Base-by-base conservation (phyloP, 73 alveolate species). In the Paramecium primaurelia region DNA sequence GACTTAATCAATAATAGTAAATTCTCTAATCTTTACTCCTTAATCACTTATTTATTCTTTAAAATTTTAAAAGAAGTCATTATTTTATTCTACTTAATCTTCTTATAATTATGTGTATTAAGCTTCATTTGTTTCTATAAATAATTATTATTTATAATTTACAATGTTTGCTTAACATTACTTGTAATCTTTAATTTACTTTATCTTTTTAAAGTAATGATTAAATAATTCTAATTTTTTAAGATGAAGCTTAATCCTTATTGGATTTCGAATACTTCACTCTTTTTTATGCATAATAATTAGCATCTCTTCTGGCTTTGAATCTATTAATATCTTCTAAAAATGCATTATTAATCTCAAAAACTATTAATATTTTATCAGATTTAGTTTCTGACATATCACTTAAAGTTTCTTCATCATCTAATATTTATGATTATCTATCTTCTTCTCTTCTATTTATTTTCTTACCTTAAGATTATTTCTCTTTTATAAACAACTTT, bases 291-390 rank as follows among this genome's bases (percentile, higher is more conserved):
- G 60, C 58, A 37, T 75, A 40, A 12, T 32, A 6, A 75, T 75
- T 75, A 75, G 42, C 49, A 22, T 75, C 88, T 45, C 49, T 75
- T 75, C 49, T 75, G 3, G 88, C 88, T 75, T 75, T 75, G 22
- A 37, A 75, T 75, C 88, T 75, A 37, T 34, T 40, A 6, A 75
- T 75, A 34, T 75, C 88, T 22, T 75, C 88, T 36, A 75, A 18
- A 18, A 75, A 75, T 37, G 26, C 37, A 45, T 30, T 75, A 75
- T 75, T 30, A 34, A 75, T 75, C 11, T 75, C 88, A 37, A 75
- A 75, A 36, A 75, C 88, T 32, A 75, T 75, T 11, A 75, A 25
- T 10, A 75, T 75, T 18, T 75, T 75, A 75, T 37, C 59, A 75
- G 84, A 34, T 3, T 28, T 68, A 12, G 25, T 26, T 26, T 68